These are phyloP conservation scores for Eucalyptus erythrocorys DNA, from an alignment of 345 rosid species.

Conservation along the genomic window DNA sequence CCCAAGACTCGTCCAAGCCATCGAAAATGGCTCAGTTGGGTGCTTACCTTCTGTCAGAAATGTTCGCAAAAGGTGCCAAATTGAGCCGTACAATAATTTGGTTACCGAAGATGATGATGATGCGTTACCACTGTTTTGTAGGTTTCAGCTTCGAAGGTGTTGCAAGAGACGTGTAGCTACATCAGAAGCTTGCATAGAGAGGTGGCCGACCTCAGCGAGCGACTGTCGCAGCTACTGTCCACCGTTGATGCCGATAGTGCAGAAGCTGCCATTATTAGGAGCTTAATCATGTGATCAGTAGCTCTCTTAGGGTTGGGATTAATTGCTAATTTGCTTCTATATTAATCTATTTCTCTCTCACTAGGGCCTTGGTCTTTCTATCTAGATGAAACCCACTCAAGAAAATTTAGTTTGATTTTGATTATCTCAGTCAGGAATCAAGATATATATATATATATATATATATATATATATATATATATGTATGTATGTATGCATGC, in stretches of 20 bases:
- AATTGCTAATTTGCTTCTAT: neutral
- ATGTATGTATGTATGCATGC: no score
- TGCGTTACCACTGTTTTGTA: neutral
- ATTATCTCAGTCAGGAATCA: neutral
- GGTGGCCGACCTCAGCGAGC: slow-evolving; percentile 82
- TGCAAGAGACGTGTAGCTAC: slow-evolving; percentile 95
- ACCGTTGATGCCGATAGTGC: slow-evolving; percentile 81
- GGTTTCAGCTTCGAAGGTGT: slow-evolving; percentile 88
- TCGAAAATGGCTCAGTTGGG: neutral
- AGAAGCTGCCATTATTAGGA: slow-evolving; percentile 90
- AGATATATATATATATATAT: no score
- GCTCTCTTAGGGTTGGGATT: neutral
- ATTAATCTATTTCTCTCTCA: neutral
- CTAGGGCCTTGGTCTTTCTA: neutral
- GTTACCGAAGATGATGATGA: neutral
- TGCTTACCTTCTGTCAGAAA: neutral
- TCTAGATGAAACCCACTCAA: neutral
- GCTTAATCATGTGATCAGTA: slow-evolving; percentile 47
- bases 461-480: no score
- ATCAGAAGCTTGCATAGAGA: slow-evolving; percentile 81
- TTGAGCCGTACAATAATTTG: neutral
- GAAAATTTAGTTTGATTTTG: neutral
- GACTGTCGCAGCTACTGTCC: slow-evolving; percentile 73
- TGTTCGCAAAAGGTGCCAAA: neutral
- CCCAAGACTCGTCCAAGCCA: neutral